Base-by-base conservation (phyloP, 169 alveolate species). In the Cryptosporidium viatorum region DNA sequence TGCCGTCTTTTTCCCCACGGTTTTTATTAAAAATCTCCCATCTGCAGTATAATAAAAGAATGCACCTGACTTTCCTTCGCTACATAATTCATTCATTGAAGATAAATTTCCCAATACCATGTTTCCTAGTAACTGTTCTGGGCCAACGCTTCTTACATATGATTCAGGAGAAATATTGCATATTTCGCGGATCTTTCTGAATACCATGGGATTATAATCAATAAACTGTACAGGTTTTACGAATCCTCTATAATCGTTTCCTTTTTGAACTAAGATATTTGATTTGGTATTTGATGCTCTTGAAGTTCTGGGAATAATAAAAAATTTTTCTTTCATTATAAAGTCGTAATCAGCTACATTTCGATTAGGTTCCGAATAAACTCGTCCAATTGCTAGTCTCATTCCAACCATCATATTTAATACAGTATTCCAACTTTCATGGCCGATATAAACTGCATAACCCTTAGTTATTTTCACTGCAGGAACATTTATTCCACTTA, bases 11-110 rank as follows among this genome's bases (percentile, higher is more conserved):
- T 84, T 86, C 26, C 89, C 74, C n/a, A 92, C 89, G 5, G 89
- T 80, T 29, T 80, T 80, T 37, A 94, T 86, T 60, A 96, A 93
- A 87, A 95, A 96, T 70, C 94, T 93, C 7, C 97, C 97, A 80
- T 96, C 97, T 55, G 97, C 94, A 0, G 99, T 97, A 91, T 96
- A 98, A 92, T 97, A 98, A 87, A 98, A 98, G 80, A 98, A 96
- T 12, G 99, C 95, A 14, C 99, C 99, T 85, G 98, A 95, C 85
- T 96, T 96, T 14, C 99, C 99, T 84, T 97, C 98, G 9, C 98
- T 94, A 59, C 96, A 95, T 65, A 96, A 91, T 91, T 97, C 99
- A 50, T 98, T 95, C 65, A 98, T 94, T 5, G 98, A 95, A 60
- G 97, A 93, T 59, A 97, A 95, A 86, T 97, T 97, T n/a, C 99